Evolutionary conservation across 2,329 filamentous ascomycete species (phyloP).

Genomic region (Aspergillus unguis): DNA sequence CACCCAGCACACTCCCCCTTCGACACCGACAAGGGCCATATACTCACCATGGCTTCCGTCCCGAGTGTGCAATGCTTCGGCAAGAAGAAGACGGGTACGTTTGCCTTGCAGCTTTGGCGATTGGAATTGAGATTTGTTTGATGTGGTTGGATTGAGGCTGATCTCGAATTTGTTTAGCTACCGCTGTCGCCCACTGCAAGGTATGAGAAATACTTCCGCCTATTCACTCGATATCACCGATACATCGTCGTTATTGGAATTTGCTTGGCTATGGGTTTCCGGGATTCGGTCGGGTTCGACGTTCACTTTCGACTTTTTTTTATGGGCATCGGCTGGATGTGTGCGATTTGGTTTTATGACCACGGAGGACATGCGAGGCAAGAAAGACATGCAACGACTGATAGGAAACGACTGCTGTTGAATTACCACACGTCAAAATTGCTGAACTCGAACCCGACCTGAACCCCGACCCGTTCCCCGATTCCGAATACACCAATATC

Average conservation of each 20-base stretch:
- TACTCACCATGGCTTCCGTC: slow-evolving; percentile 67
- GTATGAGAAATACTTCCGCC: slow-evolving; percentile 47
- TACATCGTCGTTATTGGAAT: too few relatives aligned
- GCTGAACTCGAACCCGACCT: slow-evolving; percentile 7
- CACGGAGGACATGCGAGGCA: slow-evolving; percentile 5
- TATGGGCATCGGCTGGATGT: background rate
- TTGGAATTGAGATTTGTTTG: background rate
- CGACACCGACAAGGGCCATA: slow-evolving; percentile 42
- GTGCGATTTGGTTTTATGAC: background rate
- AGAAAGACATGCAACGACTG: slow-evolving; percentile 8
- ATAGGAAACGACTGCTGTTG: background rate
- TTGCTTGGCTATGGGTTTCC: background rate
- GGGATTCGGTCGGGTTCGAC: background rate
- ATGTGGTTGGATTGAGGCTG: slow-evolving; percentile 6
- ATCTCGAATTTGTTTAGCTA: slow-evolving; percentile 54
- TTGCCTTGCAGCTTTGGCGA: slow-evolving; percentile 6
- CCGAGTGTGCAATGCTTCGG: slow-evolving; percentile 97
- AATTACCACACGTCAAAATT: slow-evolving; percentile 4
- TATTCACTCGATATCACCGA: background rate
- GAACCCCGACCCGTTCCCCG: background rate
- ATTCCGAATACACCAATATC: background rate
- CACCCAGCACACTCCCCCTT: slow-evolving; percentile 33
- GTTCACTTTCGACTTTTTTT: background rate
- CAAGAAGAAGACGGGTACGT: slow-evolving; percentile 81
- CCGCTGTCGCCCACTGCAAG: slow-evolving; percentile 90